Conservation (phyloP, 2,329 filamentous ascomycete genomes). For the Alternaria arborescens region DNA sequence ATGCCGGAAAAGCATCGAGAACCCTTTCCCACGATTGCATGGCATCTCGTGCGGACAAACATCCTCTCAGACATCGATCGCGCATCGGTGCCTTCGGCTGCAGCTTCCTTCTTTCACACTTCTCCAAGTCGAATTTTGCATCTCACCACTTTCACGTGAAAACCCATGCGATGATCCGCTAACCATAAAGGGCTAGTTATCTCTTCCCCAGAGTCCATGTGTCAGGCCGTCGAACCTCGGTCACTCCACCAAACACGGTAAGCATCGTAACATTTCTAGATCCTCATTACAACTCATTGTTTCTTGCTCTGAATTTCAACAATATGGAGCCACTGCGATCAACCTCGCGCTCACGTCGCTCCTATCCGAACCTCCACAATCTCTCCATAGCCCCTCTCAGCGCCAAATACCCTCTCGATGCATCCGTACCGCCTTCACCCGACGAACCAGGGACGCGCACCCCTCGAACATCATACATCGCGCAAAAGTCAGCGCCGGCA, state of each 20-base stretch:
- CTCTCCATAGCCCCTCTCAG: slow-evolving; percentile 69
- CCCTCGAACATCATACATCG: slow-evolving; percentile 57
- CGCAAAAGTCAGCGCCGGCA: slow-evolving; percentile 58
- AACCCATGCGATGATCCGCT: slow-evolving; percentile 25
- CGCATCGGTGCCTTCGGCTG: background rate
- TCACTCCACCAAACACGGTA: slow-evolving; percentile 27
- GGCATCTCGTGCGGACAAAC: background rate
- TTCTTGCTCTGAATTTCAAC: background rate
- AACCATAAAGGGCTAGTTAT: slow-evolving; percentile 21
- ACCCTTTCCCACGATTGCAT: background rate
- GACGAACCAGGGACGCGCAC: slow-evolving; percentile 36
- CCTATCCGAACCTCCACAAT: slow-evolving; percentile 66
- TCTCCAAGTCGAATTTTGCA: background rate
- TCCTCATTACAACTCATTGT: background rate
- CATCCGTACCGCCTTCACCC: slow-evolving; percentile 47
- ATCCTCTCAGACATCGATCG: background rate
- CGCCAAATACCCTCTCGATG: slow-evolving; percentile 62
- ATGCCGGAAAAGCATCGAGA: background rate
- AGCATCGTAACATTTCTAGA: slow-evolving; percentile 10
- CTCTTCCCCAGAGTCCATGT: slow-evolving; percentile 34
- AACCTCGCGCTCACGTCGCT: slow-evolving; percentile 56
- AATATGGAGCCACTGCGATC: slow-evolving; percentile 39
- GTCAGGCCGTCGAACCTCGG: slow-evolving; percentile 35
- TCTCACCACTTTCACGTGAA: slow-evolving; percentile 33
- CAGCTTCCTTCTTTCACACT: background rate